Base-by-base conservation (phyloP, 2,329 filamentous ascomycete genomes). In the Sphaerulina vaccinii region DNA sequence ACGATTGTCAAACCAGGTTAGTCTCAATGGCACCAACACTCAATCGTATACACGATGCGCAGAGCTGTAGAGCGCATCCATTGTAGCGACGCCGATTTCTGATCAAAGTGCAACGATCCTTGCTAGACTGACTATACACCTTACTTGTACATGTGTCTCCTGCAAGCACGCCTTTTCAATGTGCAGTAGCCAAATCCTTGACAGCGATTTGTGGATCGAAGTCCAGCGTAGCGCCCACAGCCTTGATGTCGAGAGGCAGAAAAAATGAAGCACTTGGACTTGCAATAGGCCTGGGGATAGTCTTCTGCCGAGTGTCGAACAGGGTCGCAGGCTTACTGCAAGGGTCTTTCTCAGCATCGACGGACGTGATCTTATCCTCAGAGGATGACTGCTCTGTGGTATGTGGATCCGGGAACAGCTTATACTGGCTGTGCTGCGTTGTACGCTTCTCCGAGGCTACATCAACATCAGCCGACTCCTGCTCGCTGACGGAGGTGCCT, bases 221-320 rank as follows among this genome's bases (percentile, higher is more conserved):
- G 35, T 40, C 45, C 35, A 40, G 33, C 24, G 36, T 40, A 27
- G 35, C 32, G 24, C 45, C 15, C n/a, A 40, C 16, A 24, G 36
- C 23, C 24, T 40, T 48, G 22, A 35, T 21, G 21, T 48, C 45
- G 16, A 48, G 45, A 21, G 45, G 45, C 45, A 48, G 16, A 32
- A 48, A 48, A 36, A 48, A 48, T 11, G 45, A 48, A 29, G 45
- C 45, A 18, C 15, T 40, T 18, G 45, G 45, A 29, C 45, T 48
- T 27, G 33, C 18, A 21, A 33, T 33, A 16, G 45, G 36, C 36
- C 38, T 48, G 32, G 35, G 16, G 22, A 48, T 21, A 9, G 45
- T 16, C 23, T 33, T 23, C 13, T 27, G 10, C 9, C 22, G 19
- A 19, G 19, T 13, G 18, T 16, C 4, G 11, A 19, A 29, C 6